Conservation (phyloP, 2,329 filamentous ascomycete genomes). For the Didymella arachidicola region DNA sequence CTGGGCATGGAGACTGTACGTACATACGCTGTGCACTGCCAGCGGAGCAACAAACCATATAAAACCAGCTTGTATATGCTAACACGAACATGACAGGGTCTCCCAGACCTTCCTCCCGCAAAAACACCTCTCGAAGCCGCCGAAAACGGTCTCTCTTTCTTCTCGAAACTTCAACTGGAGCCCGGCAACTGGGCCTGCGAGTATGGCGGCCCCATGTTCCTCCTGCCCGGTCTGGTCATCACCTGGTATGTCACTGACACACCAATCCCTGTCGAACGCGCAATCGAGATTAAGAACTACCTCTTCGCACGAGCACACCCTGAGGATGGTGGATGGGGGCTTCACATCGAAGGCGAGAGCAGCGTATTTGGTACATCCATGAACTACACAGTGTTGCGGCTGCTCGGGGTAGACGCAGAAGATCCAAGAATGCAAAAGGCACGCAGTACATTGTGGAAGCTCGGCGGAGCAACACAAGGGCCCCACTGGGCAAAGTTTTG, state of each 20-base stretch:
- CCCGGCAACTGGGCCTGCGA: constrained; percentile 97
- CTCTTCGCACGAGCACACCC: constrained; percentile 84
- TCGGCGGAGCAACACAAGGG: constrained; percentile 82
- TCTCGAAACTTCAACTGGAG: constrained; percentile 85
- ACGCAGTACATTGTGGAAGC: constrained; percentile 78
- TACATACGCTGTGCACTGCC: background rate
- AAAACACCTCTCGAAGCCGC: constrained; percentile 79
- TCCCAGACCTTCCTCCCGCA: constrained; percentile 74
- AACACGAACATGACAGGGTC: constrained; percentile 61
- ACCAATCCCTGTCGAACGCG: constrained; percentile 79
- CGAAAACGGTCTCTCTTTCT: constrained; percentile 84
- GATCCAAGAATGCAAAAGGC: constrained; percentile 87
- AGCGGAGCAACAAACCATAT: background rate
- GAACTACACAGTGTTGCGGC: constrained; percentile 83
- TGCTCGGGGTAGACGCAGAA: constrained; percentile 84
- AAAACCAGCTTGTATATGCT: background rate
- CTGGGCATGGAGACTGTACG: constrained; percentile 79
- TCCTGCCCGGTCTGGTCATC: constrained; percentile 84
- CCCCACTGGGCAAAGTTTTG: constrained; percentile 99
- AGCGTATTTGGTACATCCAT: constrained; percentile 88
- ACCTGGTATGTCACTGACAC: constrained; percentile 90
- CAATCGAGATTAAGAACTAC: constrained; percentile 91
- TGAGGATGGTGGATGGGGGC: constrained; percentile 93
- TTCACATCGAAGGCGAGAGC: constrained; percentile 93
- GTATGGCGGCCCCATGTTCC: constrained; percentile 97